Evolutionary conservation across 768 basidiomycete genomes (phyloP).

Genomic region (Tricholoma sp.): DNA sequence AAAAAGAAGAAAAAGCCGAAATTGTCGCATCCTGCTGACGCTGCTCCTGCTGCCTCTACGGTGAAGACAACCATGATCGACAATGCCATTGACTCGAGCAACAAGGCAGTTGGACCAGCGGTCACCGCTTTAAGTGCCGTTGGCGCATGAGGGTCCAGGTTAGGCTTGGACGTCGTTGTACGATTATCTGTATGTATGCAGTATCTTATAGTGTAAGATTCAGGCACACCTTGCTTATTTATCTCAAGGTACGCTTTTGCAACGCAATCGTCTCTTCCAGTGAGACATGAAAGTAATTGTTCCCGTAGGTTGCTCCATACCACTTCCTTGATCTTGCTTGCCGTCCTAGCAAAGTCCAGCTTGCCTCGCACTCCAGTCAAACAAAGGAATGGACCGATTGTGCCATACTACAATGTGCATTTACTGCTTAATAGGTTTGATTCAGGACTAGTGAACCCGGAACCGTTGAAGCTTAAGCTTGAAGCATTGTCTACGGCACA

Average conservation of each 20-base stretch:
- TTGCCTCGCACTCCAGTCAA: too few relatives aligned
- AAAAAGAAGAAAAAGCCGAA: constrained; percentile 77
- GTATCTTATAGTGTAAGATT: neutral
- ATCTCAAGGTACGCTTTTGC: neutral
- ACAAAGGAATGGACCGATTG: too few relatives aligned
- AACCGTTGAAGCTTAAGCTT: neutral
- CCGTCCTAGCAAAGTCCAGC: too few relatives aligned
- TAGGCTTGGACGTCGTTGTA: neutral
- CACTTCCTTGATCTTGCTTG: too few relatives aligned
- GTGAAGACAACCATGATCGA: neutral
- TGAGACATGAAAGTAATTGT: too few relatives aligned
- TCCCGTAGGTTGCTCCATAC: too few relatives aligned
- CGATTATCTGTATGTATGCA: neutral
- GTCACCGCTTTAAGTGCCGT: neutral
- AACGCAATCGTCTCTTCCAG: too few relatives aligned
- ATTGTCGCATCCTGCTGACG: constrained; percentile 13
- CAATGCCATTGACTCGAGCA: neutral
- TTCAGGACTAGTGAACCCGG: too few relatives aligned
- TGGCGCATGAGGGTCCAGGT: neutral
- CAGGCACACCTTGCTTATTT: neutral
- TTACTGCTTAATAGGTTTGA: too few relatives aligned
- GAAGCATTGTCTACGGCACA: neutral
- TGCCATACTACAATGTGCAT: too few relatives aligned
- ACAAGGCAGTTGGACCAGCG: neutral
- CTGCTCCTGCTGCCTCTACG: constrained; percentile 9